phyloP scores from a whole-genome alignment of 2,329 filamentous ascomycete species.

The Cercospora beticola region DNA sequence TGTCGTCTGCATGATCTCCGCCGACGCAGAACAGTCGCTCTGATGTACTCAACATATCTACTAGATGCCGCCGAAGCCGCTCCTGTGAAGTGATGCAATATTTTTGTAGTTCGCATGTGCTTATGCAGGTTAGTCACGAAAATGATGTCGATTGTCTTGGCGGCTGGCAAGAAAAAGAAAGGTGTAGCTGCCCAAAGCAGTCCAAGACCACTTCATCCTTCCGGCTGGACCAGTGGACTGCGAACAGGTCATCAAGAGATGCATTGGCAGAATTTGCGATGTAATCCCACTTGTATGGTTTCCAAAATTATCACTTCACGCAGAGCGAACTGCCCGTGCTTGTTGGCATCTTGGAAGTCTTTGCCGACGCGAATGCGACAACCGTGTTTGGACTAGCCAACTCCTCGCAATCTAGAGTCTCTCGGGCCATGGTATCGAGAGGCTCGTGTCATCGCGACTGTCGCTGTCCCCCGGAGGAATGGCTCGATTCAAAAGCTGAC shows the following conservation, averaged over 20 bases:
- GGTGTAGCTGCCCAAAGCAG: not conserved
- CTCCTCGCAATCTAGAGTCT: not conserved
- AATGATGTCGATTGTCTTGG: conserved; percentile 3
- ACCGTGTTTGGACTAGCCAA: not conserved
- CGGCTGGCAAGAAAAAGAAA: not conserved
- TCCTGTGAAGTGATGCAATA: not conserved
- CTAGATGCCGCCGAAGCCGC: not conserved
- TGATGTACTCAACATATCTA: not conserved
- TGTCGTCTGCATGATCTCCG: not conserved
- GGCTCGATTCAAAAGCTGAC: not conserved
- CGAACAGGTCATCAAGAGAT: not conserved
- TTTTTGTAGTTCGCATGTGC: not conserved
- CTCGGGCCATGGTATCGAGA: not conserved
- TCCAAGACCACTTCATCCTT: not conserved
- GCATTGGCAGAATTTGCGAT: not conserved
- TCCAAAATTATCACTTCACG: not conserved
- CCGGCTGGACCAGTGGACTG: not conserved
- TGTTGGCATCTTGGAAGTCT: not conserved
- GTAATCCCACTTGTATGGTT: not conserved
- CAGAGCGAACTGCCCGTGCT: not conserved
- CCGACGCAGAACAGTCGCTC: not conserved
- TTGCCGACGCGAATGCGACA: not conserved
- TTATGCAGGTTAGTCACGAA: not conserved
- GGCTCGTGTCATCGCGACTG: not conserved
- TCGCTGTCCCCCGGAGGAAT: not conserved